Conservation (phyloP, 768 basidiomycete species). For the Cyclocybe cylindracea region DNA sequence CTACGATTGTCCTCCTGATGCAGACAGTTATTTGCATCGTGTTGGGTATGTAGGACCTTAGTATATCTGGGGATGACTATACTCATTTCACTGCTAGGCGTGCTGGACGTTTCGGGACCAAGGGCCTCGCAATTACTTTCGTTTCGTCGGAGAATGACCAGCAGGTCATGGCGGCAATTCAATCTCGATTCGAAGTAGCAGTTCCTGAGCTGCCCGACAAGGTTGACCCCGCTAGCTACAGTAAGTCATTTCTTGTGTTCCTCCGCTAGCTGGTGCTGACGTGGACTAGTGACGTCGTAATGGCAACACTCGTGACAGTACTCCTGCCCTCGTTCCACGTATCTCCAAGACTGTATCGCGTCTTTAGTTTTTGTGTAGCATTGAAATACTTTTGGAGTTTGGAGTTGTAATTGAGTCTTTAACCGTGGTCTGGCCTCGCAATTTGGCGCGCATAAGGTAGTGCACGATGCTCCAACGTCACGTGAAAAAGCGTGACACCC, state of each 20-base stretch:
- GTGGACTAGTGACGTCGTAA: conserved; percentile 49
- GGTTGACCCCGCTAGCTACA: conserved; percentile 94
- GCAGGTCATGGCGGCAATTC: conserved; percentile 93
- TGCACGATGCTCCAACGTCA: too few species aligned
- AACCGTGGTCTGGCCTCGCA: too few species aligned
- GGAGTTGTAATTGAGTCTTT: too few species aligned
- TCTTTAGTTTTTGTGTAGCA: too few species aligned
- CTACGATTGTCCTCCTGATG: conserved; percentile 96
- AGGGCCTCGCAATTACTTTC: conserved; percentile 98
- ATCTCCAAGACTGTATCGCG: too few species aligned
- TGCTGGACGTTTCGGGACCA: conserved; percentile 99
- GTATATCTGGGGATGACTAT: background rate
- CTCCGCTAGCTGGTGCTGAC: conserved; percentile 5
- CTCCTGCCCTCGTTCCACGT: background rate
- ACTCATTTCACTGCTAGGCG: conserved; percentile 50
- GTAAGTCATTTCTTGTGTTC: conserved; percentile 49
- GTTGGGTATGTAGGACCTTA: conserved; percentile 67
- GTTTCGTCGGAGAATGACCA: conserved; percentile 91
- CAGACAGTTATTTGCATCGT: conserved; percentile 97
- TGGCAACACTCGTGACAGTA: background rate
- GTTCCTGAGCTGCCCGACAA: conserved; percentile 93
- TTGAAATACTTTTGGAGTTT: too few species aligned
- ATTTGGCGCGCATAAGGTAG: too few species aligned
- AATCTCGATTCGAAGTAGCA: conserved; percentile 95
- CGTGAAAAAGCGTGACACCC: too few species aligned